Percentiles rank a stretch among this genome's conserved stretches.
phyloP scores from a whole-genome alignment of 148 eudicot species.

The Nyssa sinensis region DNA sequence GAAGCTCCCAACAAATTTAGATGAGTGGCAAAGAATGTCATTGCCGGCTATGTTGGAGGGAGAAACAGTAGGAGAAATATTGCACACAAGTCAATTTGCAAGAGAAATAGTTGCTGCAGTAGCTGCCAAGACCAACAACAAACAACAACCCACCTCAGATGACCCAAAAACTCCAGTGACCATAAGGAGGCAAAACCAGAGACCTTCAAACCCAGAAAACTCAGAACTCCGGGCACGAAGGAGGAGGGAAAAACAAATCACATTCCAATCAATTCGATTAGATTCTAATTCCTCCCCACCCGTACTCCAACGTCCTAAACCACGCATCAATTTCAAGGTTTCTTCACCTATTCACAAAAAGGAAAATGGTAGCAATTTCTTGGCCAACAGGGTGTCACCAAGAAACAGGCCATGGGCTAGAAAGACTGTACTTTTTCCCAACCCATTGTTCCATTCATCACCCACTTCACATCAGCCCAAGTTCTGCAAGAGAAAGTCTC shows the following conservation, averaged over 20 bases:
- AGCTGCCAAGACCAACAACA: constrained; percentile 11
- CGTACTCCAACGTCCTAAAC: constrained; percentile 58
- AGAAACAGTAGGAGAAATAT: constrained; percentile 82
- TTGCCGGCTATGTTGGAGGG: constrained; percentile 82
- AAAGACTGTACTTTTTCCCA: constrained; percentile 85
- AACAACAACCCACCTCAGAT: constrained; percentile 15
- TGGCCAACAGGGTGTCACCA: constrained; percentile 83
- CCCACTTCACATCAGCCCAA: constrained; percentile 52
- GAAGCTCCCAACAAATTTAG: constrained; percentile 57
- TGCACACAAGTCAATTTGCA: constrained; percentile 67
- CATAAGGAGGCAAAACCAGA: constrained; percentile 35
- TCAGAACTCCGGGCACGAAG: constrained; percentile 59
- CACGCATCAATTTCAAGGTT: constrained; percentile 71
- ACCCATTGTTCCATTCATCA: constrained; percentile 75
- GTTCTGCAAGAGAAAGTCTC: constrained; percentile 63
- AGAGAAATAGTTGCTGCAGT: constrained; percentile 50
- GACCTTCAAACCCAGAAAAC: constrained; percentile 29
- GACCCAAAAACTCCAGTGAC: constrained; percentile 83
- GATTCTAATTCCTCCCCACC: constrained; percentile 39
- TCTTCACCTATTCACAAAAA: constrained; percentile 48
- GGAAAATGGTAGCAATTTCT: constrained; percentile 34
- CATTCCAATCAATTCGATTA: constrained; percentile 34
- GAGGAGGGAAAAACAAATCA: constrained; percentile 66
- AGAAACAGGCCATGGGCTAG: constrained; percentile 84
- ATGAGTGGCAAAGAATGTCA: constrained; percentile 94